Evolutionary conservation across 208 protist species (phyloP).

Genomic region (Jaenimonas drosophilae): DNA sequence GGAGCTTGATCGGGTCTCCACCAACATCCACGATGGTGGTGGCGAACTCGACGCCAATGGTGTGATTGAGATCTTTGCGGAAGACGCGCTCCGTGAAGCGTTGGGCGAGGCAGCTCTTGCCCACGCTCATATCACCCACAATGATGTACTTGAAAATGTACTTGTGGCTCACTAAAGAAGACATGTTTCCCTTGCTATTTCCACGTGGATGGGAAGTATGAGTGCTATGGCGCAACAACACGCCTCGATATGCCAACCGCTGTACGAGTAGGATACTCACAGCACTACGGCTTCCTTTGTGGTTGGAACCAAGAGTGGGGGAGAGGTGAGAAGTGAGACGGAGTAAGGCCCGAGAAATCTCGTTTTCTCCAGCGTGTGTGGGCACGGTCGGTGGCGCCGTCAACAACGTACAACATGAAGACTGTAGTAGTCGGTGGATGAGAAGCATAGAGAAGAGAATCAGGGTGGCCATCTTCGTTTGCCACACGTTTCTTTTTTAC

Average conservation of each 20-base stretch:
- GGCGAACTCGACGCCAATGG: constrained; percentile 98
- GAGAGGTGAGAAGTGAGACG: too few species aligned
- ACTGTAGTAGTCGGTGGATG: not conserved
- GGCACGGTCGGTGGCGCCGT: not conserved
- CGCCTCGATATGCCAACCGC: too few species aligned
- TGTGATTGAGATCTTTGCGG: constrained; percentile 92
- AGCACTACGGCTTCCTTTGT: too few species aligned
- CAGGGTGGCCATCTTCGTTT: not conserved
- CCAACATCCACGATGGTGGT: constrained; percentile 93
- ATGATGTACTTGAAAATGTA: constrained; percentile 99
- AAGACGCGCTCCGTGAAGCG: constrained; percentile 98
- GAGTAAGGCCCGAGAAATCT: too few species aligned
- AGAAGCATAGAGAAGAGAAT: not conserved
- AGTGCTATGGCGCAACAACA: too few species aligned
- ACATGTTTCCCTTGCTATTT: too few species aligned
- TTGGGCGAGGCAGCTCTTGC: constrained; percentile 96
- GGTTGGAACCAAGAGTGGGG: too few species aligned
- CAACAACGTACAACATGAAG: not conserved
- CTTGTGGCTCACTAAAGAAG: constrained; percentile 81
- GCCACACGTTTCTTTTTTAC: not conserved
- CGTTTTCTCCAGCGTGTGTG: too few species aligned
- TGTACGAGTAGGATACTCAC: too few species aligned
- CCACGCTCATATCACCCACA: constrained; percentile 96
- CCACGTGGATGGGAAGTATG: too few species aligned
- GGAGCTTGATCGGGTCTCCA: constrained; percentile 94